Base-by-base conservation (phyloP, 2,329 filamentous ascomycete genomes). In the Talaromyces sp. region DNA sequence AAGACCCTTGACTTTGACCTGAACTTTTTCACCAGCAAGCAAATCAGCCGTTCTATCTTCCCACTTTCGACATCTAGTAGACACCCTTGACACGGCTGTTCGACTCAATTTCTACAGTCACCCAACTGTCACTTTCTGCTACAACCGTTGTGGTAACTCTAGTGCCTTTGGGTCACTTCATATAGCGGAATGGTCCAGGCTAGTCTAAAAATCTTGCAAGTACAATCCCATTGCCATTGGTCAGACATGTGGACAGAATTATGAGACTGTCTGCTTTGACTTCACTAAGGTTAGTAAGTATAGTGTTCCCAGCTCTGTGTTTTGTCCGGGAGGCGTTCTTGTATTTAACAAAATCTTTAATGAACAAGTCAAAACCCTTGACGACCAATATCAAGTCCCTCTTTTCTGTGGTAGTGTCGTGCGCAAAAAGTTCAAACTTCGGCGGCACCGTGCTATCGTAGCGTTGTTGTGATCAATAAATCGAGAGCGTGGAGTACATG, bases 21-120 rank as follows among this genome's bases (percentile, higher is more conserved):
- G 7, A 3, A 54, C 3, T 2, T 16, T 37, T 9, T 66, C 57
- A 13, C 49, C 65, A 10, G 65, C 62, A 3, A 66, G 33, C 8
- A 64, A 31, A 39, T 64, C 65, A 24, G 61, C 19, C 11, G 31
- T 37, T 24, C 62, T 66, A 45, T 66, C 62, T 11, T 59, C 56
- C 13, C 54, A 50, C 13, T 39, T 31, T 58, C 50, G 4, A 64
- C 22, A 3, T 16, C 16, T 10, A 45, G 45, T n/a, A 47, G 31
- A 33, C 11, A 13, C 19, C 60, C 24, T 54, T 41, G 4, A 43
- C 33, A 5, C 31, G 45, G 16, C 14, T 33, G 14, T 39, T 62
- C 1, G 24, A 31, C 16, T 54, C 39, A 11, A 56, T 22, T 10
- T 39, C n/a, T 16, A 54, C 10, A 14, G 31, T 45, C 16, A 27